These are phyloP conservation scores for Exsudoporus frostii DNA, from an alignment of 768 basidiomycete species.

Conservation along the genomic window DNA sequence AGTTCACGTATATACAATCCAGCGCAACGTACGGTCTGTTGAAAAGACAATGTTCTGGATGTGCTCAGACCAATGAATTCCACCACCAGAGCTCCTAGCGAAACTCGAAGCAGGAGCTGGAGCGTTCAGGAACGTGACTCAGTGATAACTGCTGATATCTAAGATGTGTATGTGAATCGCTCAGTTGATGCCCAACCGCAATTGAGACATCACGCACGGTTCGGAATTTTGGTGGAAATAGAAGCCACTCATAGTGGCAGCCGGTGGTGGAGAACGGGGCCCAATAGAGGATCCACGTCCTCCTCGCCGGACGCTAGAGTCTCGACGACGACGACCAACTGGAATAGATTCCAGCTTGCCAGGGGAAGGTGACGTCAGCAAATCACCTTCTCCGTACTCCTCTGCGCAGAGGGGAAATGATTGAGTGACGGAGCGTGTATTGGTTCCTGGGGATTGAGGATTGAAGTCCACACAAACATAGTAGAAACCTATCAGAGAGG, in stretches of 20 bases:
- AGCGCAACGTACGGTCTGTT: conserved; percentile 1
- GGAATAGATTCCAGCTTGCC: conserved; percentile 39
- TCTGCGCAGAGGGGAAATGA: conserved; percentile 33
- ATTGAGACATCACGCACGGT: conserved; percentile 59
- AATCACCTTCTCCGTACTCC: conserved; percentile 26
- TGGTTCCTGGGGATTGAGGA: conserved; percentile 46
- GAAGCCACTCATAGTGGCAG: conserved; percentile 83
- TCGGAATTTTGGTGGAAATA: conserved; percentile 94
- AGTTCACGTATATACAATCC: conserved; percentile 17
- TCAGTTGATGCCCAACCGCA: conserved; percentile 4
- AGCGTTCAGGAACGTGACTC: conserved; percentile 69
- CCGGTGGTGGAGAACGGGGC: conserved; percentile 43
- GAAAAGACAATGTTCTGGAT: not conserved
- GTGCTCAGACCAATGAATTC: not conserved
- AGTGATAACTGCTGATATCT: conserved; percentile 91
- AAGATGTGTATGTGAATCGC: conserved; percentile 7
- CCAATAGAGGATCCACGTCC: conserved; percentile 49
- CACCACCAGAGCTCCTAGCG: conserved; percentile 44
- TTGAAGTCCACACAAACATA: conserved; percentile 94
- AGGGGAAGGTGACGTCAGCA: conserved; percentile 30
- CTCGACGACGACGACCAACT: conserved; percentile 36
- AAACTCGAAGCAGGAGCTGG: conserved; percentile 82
- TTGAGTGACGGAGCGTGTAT: conserved; percentile 33
- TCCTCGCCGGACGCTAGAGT: conserved; percentile 45
- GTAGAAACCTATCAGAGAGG: conserved; percentile 68